Evolutionary conservation across 441 rosid species (phyloP).

Genomic region (Arabidopsis hybrid): DNA sequence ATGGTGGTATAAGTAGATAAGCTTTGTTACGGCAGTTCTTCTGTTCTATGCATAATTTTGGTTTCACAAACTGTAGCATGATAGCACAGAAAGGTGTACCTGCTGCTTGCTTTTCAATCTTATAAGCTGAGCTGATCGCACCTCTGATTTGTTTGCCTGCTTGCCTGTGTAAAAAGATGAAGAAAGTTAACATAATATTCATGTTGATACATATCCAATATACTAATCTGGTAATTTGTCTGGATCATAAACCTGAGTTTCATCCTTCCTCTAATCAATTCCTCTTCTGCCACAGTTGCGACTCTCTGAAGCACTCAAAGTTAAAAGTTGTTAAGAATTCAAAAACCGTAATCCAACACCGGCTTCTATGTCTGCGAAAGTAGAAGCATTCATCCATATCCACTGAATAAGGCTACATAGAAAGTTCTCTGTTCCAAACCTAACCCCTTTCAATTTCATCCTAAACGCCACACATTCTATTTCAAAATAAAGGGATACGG

Average conservation of each 20-base stretch:
- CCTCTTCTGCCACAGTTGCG: slow-evolving; percentile 76
- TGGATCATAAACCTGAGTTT: slow-evolving; percentile 76
- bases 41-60: not conserved
- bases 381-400: not conserved
- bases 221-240: slow-evolving; percentile 18
- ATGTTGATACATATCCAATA: slow-evolving; percentile 18
- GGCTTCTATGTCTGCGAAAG: not conserved
- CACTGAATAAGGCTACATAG: not conserved
- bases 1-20: not conserved
- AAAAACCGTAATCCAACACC: not conserved
- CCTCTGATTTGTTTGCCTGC: slow-evolving; percentile 90
- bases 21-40: not conserved
- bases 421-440: not conserved
- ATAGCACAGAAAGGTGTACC: slow-evolving; percentile 49
- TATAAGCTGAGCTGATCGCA: slow-evolving; percentile 68
- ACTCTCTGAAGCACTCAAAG: slow-evolving; percentile 56
- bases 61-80: slow-evolving; percentile 22
- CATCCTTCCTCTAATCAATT: slow-evolving; percentile 76
- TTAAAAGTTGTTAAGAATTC: not conserved
- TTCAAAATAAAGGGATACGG: not conserved
- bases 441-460: not conserved
- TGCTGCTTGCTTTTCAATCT: slow-evolving; percentile 85
- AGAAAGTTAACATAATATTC: slow-evolving; percentile 24
- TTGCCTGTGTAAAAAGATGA: slow-evolving; percentile 62
- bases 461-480: not conserved